A percentile compares a stretch with the other conserved stretches of the same genome.
These are phyloP conservation scores for Neurospora sp. DNA, from an alignment of 495 filamentous ascomycete species.

Conservation along the genomic window DNA sequence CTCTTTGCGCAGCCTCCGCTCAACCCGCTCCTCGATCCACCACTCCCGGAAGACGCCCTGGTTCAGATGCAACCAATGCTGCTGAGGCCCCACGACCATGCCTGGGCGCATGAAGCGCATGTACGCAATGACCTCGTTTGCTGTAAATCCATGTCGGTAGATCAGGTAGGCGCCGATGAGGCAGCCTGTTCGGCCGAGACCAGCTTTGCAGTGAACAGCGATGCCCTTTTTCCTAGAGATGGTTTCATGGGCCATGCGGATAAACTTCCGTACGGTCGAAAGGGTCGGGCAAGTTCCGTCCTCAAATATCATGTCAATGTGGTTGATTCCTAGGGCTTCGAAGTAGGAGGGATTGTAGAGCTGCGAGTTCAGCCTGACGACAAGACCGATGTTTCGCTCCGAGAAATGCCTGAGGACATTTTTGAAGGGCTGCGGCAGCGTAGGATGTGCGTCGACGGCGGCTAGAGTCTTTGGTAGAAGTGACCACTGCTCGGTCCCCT, in stretches of 20 bases:
- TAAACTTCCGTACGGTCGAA: slow-evolving; percentile 78
- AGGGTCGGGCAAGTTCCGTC: slow-evolving; percentile 93
- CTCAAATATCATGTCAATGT: slow-evolving; percentile 99
- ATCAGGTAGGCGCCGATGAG: slow-evolving; percentile 96
- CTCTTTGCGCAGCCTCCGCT: slow-evolving; percentile 41
- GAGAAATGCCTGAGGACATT: slow-evolving; percentile 88
- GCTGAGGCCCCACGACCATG: slow-evolving; percentile 99
- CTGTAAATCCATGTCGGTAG: slow-evolving; percentile 95
- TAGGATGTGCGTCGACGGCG: slow-evolving; percentile 51
- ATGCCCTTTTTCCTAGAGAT: slow-evolving; percentile 83
- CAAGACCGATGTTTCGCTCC: slow-evolving; percentile 77
- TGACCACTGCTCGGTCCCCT: slow-evolving; percentile 59
- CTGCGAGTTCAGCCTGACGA: slow-evolving; percentile 90
- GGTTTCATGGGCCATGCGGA: slow-evolving; percentile 87
- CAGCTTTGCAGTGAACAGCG: slow-evolving; percentile 97
- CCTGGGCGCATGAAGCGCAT: slow-evolving; percentile 99
- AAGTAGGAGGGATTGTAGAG: slow-evolving; percentile 95
- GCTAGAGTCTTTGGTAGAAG: slow-evolving; percentile 58
- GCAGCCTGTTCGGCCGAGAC: slow-evolving; percentile 87
- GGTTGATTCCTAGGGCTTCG: slow-evolving; percentile 84
- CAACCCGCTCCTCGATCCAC: slow-evolving; percentile 90
- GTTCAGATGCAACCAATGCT: slow-evolving; percentile 98
- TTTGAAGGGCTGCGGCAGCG: slow-evolving; percentile 75
- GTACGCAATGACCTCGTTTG: slow-evolving; percentile 95
- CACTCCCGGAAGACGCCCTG: slow-evolving; percentile 93